Evolutionary conservation across 495 filamentous ascomycete species (phyloP), one percentile per base, ranked within the genome.

Genomic region (Aspergillus homomorphus): DNA sequence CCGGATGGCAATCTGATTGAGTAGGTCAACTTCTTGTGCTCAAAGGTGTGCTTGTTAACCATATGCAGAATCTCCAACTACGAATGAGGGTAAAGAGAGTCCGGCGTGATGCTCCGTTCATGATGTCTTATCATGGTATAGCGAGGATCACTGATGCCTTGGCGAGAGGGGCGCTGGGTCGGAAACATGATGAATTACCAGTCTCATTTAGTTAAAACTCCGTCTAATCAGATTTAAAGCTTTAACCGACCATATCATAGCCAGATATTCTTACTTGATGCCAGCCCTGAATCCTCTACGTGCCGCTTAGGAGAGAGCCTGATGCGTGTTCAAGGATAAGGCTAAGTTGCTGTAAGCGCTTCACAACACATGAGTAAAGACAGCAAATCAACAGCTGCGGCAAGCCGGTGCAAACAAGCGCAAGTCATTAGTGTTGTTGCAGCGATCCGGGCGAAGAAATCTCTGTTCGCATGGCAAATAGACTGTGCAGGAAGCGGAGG

Each of bases 1-100:
- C 79, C 80, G 1, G 81, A 84, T 74, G 78, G 76, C 18, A 84
- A 84, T 68, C 68, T 84, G 26, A 75, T 84, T 52, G 81, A 83
- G 80, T 82, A 63, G 56, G 75, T 24, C 14, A 14, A 42, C 19
- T 4, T 38, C 19, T 7, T 7, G 16, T 30, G 15, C 18, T 10
- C 22, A 24, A 28, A 12, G n/a, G 20, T 3, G 4, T 2, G 20
- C 5, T 12, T 48, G n/a, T 8, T 48, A 22, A 48, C 23, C 1
- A 0, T 8, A 3, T 2, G 6, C 16, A 48, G 45, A 20, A 23
- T 48, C 20, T 48, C 45, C 18, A 22, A 48, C 8, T 48, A 48
- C 45, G n/a, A 18, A 4, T 48, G 23, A 16, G 2, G 16, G 18
- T 21, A 5, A 38, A 14, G 15, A 9, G 15, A 5, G 12, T 12